Evolutionary conservation across 305 asterid species (phyloP).

Genomic region (Fraxinus floribunda): DNA sequence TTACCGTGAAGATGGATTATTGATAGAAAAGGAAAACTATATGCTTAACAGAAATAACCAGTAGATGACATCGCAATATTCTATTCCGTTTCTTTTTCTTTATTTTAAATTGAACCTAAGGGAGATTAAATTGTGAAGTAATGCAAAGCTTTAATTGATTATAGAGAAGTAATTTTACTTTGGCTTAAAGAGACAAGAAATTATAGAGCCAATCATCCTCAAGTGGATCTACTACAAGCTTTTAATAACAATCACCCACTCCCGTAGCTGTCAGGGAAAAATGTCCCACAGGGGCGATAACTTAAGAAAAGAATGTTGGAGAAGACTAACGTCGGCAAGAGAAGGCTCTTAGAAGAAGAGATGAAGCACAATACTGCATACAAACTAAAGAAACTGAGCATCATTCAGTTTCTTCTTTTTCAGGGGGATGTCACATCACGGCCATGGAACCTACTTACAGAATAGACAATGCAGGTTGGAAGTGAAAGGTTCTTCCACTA

Average conservation of each 20-base stretch:
- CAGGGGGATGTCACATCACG: slow-evolving; percentile 1
- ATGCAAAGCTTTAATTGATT: slow-evolving; percentile 7
- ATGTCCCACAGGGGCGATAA: not conserved
- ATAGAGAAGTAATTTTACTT: not conserved
- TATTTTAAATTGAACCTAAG: not conserved
- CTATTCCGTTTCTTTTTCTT: slow-evolving; percentile 1
- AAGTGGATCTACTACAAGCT: not conserved
- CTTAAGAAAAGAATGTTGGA: not conserved
- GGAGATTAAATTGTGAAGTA: slow-evolving; percentile 2
- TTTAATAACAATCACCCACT: not conserved
- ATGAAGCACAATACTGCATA: not conserved
- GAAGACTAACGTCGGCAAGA: not conserved
- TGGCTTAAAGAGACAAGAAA: not conserved
- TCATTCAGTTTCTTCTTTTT: not conserved
- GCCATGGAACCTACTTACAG: not conserved
- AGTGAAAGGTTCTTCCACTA: not conserved
- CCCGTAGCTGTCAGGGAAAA: not conserved
- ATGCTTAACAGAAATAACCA: not conserved
- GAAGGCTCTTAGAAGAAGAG: not conserved
- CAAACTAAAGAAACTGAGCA: not conserved
- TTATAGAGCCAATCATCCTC: slow-evolving; percentile 1
- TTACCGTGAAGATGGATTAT: not conserved
- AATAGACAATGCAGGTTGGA: not conserved
- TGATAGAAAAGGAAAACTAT: not conserved
- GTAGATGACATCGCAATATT: slow-evolving; percentile 9